Percentiles rank a stretch among this genome's conserved stretches.
phyloP scores from a whole-genome alignment of 1,284 basidiomycete genomes.

The Rhodofomes roseus region DNA sequence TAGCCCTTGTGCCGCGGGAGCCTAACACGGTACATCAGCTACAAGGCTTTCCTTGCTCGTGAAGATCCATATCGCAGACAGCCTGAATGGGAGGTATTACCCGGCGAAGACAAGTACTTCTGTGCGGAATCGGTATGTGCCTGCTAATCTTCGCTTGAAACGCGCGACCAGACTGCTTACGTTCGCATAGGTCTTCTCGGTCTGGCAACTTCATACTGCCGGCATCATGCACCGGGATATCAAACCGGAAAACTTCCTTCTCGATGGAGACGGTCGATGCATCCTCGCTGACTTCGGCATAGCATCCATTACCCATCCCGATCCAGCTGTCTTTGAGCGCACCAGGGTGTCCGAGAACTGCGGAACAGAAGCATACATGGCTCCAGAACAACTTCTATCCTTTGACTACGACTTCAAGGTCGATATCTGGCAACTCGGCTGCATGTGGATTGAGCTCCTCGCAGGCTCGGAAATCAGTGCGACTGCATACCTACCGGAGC shows the following conservation, averaged over 20 bases:
- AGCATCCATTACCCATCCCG: background rate
- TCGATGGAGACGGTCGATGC: constrained; percentile 56
- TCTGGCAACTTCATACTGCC: constrained; percentile 15
- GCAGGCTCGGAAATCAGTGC: no score
- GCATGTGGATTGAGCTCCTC: background rate
- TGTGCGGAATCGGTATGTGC: constrained; percentile 17
- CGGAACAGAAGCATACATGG: background rate
- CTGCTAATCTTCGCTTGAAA: background rate
- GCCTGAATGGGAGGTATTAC: background rate
- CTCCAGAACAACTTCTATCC: background rate
- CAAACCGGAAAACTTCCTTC: constrained; percentile 62
- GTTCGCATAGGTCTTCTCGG: constrained; percentile 12
- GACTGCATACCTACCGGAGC: background rate
- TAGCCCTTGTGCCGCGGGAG: background rate
- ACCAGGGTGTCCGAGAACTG: background rate
- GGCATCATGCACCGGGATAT: constrained; percentile 37
- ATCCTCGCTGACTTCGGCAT: constrained; percentile 41
- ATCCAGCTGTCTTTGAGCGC: no score
- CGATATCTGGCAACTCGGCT: background rate
- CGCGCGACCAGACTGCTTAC: background rate
- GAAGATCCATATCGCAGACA: background rate
- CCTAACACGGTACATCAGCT: background rate
- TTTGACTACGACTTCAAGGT: background rate
- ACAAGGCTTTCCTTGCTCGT: background rate
- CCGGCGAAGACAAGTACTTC: constrained; percentile 8